phyloP scores from a whole-genome alignment of 352 stramenopile genomes.

The Pythium monospermum region DNA sequence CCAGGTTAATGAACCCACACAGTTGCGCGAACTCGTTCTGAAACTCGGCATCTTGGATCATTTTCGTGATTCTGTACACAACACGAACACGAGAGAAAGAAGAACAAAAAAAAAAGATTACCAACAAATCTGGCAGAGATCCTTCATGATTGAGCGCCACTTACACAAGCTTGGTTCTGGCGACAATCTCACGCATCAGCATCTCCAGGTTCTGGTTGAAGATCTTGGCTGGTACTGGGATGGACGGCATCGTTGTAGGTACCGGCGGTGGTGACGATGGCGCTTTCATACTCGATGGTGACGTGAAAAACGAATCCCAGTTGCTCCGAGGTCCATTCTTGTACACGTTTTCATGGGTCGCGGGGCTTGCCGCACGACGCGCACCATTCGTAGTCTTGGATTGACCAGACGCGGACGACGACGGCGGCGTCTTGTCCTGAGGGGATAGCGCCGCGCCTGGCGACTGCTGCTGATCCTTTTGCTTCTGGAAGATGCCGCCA shows the following conservation, averaged over 20 bases:
- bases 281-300: slow-evolving; percentile 3
- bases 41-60: slow-evolving; percentile 31
- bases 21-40: slow-evolving; percentile 37
- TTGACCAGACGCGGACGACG: neutral
- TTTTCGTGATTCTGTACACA: slow-evolving; percentile 37
- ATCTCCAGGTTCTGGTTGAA: slow-evolving; percentile 52
- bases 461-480: slow-evolving; percentile 6
- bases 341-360: slow-evolving; percentile 11
- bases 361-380: neutral
- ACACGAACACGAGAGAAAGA: neutral
- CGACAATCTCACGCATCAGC: slow-evolving; percentile 41
- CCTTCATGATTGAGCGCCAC: too few relatives aligned
- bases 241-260: neutral
- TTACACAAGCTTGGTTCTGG: slow-evolving; percentile 49
- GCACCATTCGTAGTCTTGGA: neutral
- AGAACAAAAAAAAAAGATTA: too few relatives aligned
- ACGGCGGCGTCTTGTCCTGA: neutral
- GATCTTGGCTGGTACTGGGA: slow-evolving; percentile 33
- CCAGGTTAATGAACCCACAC: slow-evolving; percentile 36
- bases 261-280: neutral
- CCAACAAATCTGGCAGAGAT: too few relatives aligned
- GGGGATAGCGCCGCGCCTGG: neutral
- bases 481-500: slow-evolving; percentile 51
- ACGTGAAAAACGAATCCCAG: slow-evolving; percentile 39
- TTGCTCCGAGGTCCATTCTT: slow-evolving; percentile 32